Percentiles rank a stretch among this genome's conserved stretches.
Conservation (phyloP, 306 rosid genomes). For the Trifolium fragiferum region DNA sequence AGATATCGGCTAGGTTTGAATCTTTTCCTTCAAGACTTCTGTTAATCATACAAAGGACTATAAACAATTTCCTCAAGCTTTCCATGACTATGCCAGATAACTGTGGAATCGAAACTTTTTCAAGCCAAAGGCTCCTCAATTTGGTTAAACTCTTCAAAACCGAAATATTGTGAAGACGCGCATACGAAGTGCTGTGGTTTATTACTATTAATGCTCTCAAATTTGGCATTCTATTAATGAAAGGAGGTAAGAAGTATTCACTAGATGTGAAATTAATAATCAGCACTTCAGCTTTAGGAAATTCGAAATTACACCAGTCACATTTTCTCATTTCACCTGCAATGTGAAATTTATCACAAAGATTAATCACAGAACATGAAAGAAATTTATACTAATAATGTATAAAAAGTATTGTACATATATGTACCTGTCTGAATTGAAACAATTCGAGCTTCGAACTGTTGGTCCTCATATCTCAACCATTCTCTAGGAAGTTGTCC, state of each 20-base stretch:
- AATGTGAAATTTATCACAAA: slow-evolving; percentile 41
- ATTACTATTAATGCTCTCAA: slow-evolving; percentile 69
- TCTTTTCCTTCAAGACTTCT: slow-evolving; percentile 52
- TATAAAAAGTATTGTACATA: not conserved
- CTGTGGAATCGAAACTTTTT: slow-evolving; percentile 68
- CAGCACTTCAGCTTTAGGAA: slow-evolving; percentile 86
- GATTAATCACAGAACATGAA: slow-evolving; percentile 25
- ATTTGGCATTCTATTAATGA: slow-evolving; percentile 79
- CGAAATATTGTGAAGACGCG: slow-evolving; percentile 56
- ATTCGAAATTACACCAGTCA: slow-evolving; percentile 74
- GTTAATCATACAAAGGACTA: slow-evolving; percentile 73
- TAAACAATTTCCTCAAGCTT: slow-evolving; percentile 59
- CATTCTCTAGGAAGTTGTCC: slow-evolving; percentile 79
- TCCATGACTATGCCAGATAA: slow-evolving; percentile 51
- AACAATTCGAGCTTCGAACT: slow-evolving; percentile 73
- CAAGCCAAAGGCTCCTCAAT: slow-evolving; percentile 89
- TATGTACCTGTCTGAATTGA: slow-evolving; percentile 84
- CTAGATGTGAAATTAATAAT: slow-evolving; percentile 74
- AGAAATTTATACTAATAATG: not conserved
- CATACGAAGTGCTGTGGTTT: slow-evolving; percentile 61
- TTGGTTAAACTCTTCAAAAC: slow-evolving; percentile 55
- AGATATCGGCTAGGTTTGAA: slow-evolving; percentile 45
- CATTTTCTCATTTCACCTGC: slow-evolving; percentile 82
- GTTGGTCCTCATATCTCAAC: slow-evolving; percentile 58
- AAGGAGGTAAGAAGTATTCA: slow-evolving; percentile 76